phyloP scores from a whole-genome alignment of 176 grass and related monocot species.

The Pontederia crassipes region DNA sequence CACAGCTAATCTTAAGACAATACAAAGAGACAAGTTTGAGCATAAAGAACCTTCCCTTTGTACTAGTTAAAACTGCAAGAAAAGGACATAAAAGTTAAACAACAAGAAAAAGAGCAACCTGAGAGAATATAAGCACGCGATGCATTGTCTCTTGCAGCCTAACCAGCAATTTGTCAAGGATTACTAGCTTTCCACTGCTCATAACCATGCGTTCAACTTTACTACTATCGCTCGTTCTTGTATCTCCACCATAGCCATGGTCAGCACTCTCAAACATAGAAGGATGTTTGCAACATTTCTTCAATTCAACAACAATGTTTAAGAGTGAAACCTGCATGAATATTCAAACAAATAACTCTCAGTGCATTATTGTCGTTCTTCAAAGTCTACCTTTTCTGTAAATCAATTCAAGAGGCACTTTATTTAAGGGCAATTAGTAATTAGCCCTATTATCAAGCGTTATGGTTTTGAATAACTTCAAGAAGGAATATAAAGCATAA shows the following conservation, averaged over 20 bases:
- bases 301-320: slow-evolving; percentile 96
- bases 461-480: too few species aligned
- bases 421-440: too few species aligned
- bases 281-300: slow-evolving; percentile 99
- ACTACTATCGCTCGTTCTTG: slow-evolving; percentile 55
- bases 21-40: too few species aligned
- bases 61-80: background rate
- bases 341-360: background rate
- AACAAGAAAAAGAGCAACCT: slow-evolving; percentile 5
- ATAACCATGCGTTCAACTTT: slow-evolving; percentile 96
- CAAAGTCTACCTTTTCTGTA: background rate
- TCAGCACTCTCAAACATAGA: slow-evolving; percentile 99
- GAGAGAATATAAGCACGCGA: slow-evolving; percentile 93
- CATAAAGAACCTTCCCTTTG: background rate
- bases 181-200: slow-evolving; percentile 95
- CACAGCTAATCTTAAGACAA: too few species aligned
- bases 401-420: background rate
- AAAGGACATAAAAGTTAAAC: slow-evolving; percentile 1
- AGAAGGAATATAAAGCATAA: too few species aligned
- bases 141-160: slow-evolving; percentile 93
- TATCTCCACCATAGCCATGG: slow-evolving; percentile 98
- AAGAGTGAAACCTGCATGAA: slow-evolving; percentile 83
- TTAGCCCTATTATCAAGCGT: too few species aligned
- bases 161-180: slow-evolving; percentile 79
- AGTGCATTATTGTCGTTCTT: background rate